Evolutionary conservation across 257 asterid genomes (phyloP).

Genomic region (Solanum megistacrolobum): DNA sequence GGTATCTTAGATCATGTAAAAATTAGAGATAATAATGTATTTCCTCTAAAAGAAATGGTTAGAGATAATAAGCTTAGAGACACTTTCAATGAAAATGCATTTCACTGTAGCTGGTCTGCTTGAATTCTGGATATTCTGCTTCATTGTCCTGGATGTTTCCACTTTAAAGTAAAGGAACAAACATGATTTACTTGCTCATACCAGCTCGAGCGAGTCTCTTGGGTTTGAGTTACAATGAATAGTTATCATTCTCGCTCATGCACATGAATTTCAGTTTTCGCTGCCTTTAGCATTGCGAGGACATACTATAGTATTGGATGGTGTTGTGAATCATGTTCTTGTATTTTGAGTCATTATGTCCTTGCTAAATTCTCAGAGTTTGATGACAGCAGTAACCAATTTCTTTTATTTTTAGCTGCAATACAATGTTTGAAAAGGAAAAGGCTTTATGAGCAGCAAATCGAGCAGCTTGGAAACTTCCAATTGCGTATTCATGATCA

Average conservation of each 20-base stretch:
- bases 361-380: background rate
- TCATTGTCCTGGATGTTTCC: background rate
- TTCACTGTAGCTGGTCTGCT: background rate
- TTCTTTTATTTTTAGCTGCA: slow-evolving; percentile 40
- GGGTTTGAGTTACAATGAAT: background rate
- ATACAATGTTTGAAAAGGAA: slow-evolving; percentile 81
- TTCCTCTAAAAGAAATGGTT: background rate
- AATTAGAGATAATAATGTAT: background rate
- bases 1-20: background rate
- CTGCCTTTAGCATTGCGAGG: background rate
- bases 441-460: slow-evolving; percentile 73
- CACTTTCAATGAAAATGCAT: background rate
- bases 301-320: background rate
- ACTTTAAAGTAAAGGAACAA: background rate
- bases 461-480: slow-evolving; percentile 76
- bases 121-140: background rate
- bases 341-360: background rate
- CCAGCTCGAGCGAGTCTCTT: background rate
- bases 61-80: background rate
- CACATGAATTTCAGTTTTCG: background rate
- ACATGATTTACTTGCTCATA: background rate
- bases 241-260: background rate
- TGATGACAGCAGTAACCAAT: background rate
- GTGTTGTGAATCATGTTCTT: background rate
- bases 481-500: slow-evolving; percentile 85